Percentiles rank a stretch among this genome's conserved stretches.
These are phyloP conservation scores for Scedosporium dehoogii DNA, from an alignment of 2,329 filamentous ascomycete genomes.

Conservation along the genomic window DNA sequence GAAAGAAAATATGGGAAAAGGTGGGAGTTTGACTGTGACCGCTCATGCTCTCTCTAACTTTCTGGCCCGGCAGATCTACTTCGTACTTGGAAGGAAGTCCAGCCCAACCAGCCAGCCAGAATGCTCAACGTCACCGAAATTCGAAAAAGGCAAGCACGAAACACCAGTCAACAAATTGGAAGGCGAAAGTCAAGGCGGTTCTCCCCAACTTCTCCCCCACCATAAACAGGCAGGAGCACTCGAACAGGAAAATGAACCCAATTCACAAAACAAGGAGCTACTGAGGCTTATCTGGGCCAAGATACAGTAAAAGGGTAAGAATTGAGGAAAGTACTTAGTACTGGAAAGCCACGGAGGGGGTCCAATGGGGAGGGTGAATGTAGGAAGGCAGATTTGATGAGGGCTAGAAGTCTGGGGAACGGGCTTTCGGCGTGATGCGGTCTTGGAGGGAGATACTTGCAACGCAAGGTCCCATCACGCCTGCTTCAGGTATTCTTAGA, in stretches of 20 bases:
- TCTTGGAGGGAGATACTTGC: neutral
- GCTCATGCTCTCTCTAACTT: neutral
- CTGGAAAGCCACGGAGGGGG: neutral
- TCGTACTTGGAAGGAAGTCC: no score
- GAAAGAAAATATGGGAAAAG: neutral
- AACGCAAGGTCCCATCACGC: neutral
- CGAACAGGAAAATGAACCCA: neutral
- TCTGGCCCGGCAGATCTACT: neutral
- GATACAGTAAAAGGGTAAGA: neutral
- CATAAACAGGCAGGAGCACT: neutral
- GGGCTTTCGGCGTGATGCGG: neutral
- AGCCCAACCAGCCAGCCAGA: slow-evolving; percentile 2
- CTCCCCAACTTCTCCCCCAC: neutral
- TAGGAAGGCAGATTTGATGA: neutral
- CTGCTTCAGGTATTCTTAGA: neutral
- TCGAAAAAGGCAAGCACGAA: neutral
- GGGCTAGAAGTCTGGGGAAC: slow-evolving; percentile 4
- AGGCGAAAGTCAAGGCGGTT: neutral
- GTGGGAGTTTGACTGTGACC: neutral
- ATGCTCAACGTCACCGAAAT: slow-evolving; percentile 6
- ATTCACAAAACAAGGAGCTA: neutral
- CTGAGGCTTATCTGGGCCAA: neutral
- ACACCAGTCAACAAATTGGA: neutral
- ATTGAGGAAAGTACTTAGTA: neutral
- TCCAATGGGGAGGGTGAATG: slow-evolving; percentile 1